Evolutionary conservation across 768 basidiomycete genomes (phyloP), one percentile per base, ranked within the genome.

Genomic region (Russula griseocarnosa): DNA sequence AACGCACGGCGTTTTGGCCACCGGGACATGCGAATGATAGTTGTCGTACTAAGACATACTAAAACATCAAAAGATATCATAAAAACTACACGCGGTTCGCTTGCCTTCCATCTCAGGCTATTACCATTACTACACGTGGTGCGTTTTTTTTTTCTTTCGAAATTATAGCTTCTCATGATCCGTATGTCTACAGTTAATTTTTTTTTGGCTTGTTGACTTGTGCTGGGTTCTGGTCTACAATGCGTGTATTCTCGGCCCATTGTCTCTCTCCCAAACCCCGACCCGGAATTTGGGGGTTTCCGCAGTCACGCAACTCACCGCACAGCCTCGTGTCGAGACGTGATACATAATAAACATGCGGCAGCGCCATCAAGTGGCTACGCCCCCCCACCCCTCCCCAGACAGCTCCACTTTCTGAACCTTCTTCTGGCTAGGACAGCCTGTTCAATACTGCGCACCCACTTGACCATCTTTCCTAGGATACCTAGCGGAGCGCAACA

Each of bases 41-140:
- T n/a, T n/a, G 26, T 51, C 36, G 36, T 36, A 13, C 36, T 36
- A 18, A 44, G 44, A 20, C 3, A 42, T 36, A 13, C 36, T 36
- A 18, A 44, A n/a, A 20, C 3, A 42, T 30, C 20, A 28, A 51
- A 32, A 10, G 42, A 3, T 46, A 32, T 52, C 50, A 26, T 42
- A 32, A 24, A 32, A 24, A 20, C 11, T 10, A 52, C 58, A 52
- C 40, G 58, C n/a, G 58, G 36, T 40, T 51, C 40, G 50, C 59
- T 28, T 60, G 38, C 28, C 30, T 18, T 46, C 49, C 14, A 5
- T 13, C 26, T n/a, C n/a, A n/a, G n/a, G n/a, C n/a, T 6, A n/a
- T 18, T 22, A 14, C 42, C 2, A 10, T 34, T 3, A n/a, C 24
- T 14, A 18, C 34, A 22, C 24, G 47, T 50, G 58, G 47, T 26